phyloP scores from a whole-genome alignment of 1,139 yeast genomes.

The Saccharomyces hybrid region DNA sequence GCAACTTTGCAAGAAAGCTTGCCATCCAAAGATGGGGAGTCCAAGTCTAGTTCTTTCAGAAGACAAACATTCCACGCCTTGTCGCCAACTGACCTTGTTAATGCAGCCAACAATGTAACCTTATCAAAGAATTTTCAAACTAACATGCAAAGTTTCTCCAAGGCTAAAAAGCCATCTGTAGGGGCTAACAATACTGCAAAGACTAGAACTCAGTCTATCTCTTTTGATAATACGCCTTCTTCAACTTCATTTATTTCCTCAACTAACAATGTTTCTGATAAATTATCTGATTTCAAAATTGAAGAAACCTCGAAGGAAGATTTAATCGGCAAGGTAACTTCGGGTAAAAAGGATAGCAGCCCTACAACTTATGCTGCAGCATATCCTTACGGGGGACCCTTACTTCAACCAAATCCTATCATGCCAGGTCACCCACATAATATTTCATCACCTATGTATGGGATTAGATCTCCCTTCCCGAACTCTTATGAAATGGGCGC shows the following conservation, averaged over 20 bases:
- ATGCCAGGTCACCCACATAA: conserved; percentile 23
- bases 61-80: conserved; percentile 37
- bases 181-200: conserved; percentile 7
- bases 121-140: not conserved
- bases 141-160: not conserved
- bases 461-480: conserved; percentile 29
- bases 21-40: conserved; percentile 9
- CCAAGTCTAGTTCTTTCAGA: conserved; percentile 23
- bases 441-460: conserved; percentile 17
- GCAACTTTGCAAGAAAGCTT: conserved; percentile 9
- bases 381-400: conserved; percentile 32
- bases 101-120: conserved; percentile 13
- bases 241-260: conserved; percentile 13
- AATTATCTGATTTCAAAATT: conserved; percentile 1
- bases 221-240: conserved; percentile 18
- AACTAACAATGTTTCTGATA: conserved; percentile 1
- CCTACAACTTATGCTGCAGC: conserved; percentile 27
- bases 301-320: conserved; percentile 3
- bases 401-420: conserved; percentile 27
- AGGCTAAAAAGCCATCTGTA: conserved; percentile 1
- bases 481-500: conserved; percentile 27
- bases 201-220: conserved; percentile 26
- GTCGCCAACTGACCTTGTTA: conserved; percentile 32
- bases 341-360: not conserved
- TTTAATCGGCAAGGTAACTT: conserved; percentile 3